phyloP scores from a whole-genome alignment of 108 stramenopile species.

The Skeletonema tropicum region DNA sequence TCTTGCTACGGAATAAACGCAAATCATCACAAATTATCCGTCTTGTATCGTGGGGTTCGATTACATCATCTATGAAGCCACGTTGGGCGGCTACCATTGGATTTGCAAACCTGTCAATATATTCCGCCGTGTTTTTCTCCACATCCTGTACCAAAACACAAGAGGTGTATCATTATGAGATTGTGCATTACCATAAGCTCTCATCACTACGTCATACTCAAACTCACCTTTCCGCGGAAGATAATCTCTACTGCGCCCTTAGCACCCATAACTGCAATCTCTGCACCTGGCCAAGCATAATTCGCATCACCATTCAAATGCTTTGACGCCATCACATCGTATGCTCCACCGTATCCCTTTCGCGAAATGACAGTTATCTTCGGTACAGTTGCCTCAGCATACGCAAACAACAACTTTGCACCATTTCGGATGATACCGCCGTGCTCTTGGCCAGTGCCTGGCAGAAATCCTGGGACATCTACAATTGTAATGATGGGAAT shows the following conservation, averaged over 20 bases:
- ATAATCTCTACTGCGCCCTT: slow-evolving; percentile 99
- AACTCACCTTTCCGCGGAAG: slow-evolving; percentile 91
- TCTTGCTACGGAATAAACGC: slow-evolving; percentile 86
- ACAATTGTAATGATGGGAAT: slow-evolving; percentile 99
- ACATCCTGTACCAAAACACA: slow-evolving; percentile 62
- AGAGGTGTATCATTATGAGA: neutral
- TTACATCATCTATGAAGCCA: slow-evolving; percentile 96
- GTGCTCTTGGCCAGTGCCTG: slow-evolving; percentile 93
- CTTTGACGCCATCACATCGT: slow-evolving; percentile 99
- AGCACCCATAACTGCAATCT: slow-evolving; percentile 99
- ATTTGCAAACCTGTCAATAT: slow-evolving; percentile 92
- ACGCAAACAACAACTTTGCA: slow-evolving; percentile 98
- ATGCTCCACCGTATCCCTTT: slow-evolving; percentile 99
- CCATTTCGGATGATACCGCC: slow-evolving; percentile 97
- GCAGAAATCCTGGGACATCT: slow-evolving; percentile 99
- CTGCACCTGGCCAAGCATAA: slow-evolving; percentile 98
- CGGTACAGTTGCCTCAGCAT: slow-evolving; percentile 97
- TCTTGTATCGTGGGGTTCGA: slow-evolving; percentile 93
- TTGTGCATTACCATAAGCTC: neutral
- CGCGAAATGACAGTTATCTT: slow-evolving; percentile 99
- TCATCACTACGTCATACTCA: neutral
- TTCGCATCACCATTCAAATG: slow-evolving; percentile 97
- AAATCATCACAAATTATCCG: slow-evolving; percentile 93
- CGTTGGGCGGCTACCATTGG: slow-evolving; percentile 96
- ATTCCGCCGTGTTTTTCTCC: slow-evolving; percentile 92